Percentiles rank a stretch among this genome's conserved stretches.
phyloP scores from a whole-genome alignment of 2,329 filamentous ascomycete species.

The Aureobasidium sp. region DNA sequence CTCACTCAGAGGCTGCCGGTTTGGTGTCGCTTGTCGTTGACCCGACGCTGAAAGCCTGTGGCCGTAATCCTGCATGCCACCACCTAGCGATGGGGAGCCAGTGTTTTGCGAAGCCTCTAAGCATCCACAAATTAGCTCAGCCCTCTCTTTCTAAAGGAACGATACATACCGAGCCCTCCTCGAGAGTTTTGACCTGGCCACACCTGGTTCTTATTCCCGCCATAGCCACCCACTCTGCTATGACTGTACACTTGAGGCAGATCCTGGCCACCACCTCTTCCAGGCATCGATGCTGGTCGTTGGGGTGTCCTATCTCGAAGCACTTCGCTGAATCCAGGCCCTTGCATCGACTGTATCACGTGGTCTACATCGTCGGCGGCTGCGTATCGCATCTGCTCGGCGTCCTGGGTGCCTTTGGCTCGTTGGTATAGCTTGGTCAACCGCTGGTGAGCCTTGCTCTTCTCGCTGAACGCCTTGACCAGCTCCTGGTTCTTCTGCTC shows the following conservation, averaged over 20 bases:
- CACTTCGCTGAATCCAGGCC: not conserved
- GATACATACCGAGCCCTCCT: not conserved
- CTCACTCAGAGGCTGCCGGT: conserved; percentile 26
- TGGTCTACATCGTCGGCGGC: conserved; percentile 45
- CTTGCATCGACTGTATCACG: conserved; percentile 28
- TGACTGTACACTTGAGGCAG: conserved; percentile 11
- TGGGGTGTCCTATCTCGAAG: not conserved
- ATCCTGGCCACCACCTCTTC: not conserved
- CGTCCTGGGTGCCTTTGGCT: conserved; percentile 22
- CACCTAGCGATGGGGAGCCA: not conserved
- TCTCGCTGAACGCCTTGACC: conserved; percentile 56
- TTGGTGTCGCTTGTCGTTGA: conserved; percentile 26
- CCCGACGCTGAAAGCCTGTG: conserved; percentile 9
- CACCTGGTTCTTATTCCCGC: conserved; percentile 12
- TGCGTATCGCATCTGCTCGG: conserved; percentile 39
- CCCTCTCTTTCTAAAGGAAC: too few species aligned
- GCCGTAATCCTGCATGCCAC: conserved; percentile 19
- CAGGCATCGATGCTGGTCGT: not conserved
- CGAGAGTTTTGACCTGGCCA: not conserved
- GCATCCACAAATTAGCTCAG: not conserved
- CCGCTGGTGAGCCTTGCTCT: conserved; percentile 59
- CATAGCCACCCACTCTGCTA: conserved; percentile 19
- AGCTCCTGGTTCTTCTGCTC: conserved; percentile 66
- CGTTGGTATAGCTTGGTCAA: conserved; percentile 42
- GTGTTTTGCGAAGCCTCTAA: not conserved